Evolutionary conservation across 192 early-diverging fungal species (phyloP).

Genomic region (Pilobolus umbonatus): DNA sequence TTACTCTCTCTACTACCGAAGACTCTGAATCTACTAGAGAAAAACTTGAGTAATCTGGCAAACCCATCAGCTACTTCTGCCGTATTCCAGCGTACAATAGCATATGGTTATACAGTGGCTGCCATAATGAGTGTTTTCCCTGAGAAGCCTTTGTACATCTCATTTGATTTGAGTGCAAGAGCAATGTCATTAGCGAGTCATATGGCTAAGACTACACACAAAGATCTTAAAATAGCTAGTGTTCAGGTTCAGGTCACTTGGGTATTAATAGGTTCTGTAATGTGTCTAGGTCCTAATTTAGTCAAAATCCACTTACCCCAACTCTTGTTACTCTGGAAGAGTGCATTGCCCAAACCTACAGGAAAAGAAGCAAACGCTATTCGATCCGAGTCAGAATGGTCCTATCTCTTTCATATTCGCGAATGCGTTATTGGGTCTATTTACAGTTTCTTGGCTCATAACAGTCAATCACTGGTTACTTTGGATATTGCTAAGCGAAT

Average conservation of each 20-base stretch:
- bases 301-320: constrained; percentile 75
- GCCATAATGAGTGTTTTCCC: constrained; percentile 69
- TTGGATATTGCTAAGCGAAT: constrained; percentile 77
- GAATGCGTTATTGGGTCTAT: constrained; percentile 70
- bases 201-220: constrained; percentile 60
- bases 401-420: constrained; percentile 48
- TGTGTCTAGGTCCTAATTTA: constrained; percentile 78
- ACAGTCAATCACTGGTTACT: constrained; percentile 55
- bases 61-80: constrained; percentile 43
- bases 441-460: constrained; percentile 67
- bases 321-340: constrained; percentile 75
- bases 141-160: constrained; percentile 57
- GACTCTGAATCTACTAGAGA: constrained; percentile 67
- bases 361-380: constrained; percentile 59
- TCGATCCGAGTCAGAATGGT: constrained; percentile 61
- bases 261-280: constrained; percentile 69
- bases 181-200: constrained; percentile 74
- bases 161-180: constrained; percentile 75
- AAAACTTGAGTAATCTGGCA: constrained; percentile 55
- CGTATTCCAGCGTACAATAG: constrained; percentile 49
- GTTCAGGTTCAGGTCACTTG: constrained; percentile 72
- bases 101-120: constrained; percentile 60
- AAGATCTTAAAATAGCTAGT: constrained; percentile 54
- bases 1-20: constrained; percentile 59
- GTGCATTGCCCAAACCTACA: constrained; percentile 65